phyloP scores from a whole-genome alignment of 345 rosid species.

The Dipteronia sinensis region DNA sequence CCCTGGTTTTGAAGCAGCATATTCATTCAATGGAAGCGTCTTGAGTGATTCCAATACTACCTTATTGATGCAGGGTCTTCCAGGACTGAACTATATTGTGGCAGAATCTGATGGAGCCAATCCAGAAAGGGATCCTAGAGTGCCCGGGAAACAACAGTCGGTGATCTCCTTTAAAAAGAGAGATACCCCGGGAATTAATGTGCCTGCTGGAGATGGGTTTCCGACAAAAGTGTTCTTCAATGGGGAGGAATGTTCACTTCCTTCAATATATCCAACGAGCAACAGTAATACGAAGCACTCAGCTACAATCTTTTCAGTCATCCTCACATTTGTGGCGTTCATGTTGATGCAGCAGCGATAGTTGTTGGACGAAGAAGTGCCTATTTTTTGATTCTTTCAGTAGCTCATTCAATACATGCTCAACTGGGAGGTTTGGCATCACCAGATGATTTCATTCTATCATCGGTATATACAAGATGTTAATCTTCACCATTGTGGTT shows the following conservation, averaged over 20 bases:
- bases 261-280: slow-evolving; percentile 53
- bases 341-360: slow-evolving; percentile 44
- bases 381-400: slow-evolving; percentile 43
- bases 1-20: slow-evolving; percentile 74
- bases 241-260: slow-evolving; percentile 91
- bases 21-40: slow-evolving; percentile 74
- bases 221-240: slow-evolving; percentile 93
- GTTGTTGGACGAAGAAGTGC: slow-evolving; percentile 8
- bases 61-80: slow-evolving; percentile 74
- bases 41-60: slow-evolving; percentile 56
- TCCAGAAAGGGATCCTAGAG: slow-evolving; percentile 62
- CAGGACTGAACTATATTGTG: slow-evolving; percentile 81
- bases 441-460: slow-evolving; percentile 15
- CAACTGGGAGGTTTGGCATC: slow-evolving; percentile 16
- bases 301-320: slow-evolving; percentile 22
- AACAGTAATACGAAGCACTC: slow-evolving; percentile 39
- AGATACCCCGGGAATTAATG: slow-evolving; percentile 62
- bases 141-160: slow-evolving; percentile 94
- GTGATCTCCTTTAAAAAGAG: slow-evolving; percentile 87
- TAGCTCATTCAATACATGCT: slow-evolving; percentile 22
- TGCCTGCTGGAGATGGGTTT: slow-evolving; percentile 78
- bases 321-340: slow-evolving; percentile 35
- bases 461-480: slow-evolving; percentile 18
- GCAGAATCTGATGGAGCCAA: slow-evolving; percentile 59
- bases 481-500: not conserved